A percentile compares a stretch with the other conserved stretches of the same genome.
phyloP scores from a whole-genome alignment of 2,329 filamentous ascomycete genomes.

The Hypoxylon rubiginosum region DNA sequence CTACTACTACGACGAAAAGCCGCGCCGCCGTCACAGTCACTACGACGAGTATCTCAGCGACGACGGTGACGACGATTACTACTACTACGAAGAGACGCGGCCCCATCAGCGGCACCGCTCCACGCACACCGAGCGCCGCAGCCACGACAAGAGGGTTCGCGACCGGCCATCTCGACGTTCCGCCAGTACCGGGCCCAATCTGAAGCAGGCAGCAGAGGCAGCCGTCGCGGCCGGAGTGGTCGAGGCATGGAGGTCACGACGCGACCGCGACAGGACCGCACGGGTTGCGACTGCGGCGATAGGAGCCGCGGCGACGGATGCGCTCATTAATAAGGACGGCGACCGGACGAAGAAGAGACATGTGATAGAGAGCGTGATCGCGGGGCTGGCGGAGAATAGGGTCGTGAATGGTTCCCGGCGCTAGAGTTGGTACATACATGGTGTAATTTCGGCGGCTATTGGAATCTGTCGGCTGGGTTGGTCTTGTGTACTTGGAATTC shows the following conservation, averaged over 20 bases:
- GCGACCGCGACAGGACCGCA: conserved; percentile 32
- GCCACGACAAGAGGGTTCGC: neutral
- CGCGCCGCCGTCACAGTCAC: conserved; percentile 6
- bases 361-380: conserved; percentile 43
- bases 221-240: conserved; percentile 44
- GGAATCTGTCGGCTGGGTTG: no score
- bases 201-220: conserved; percentile 45
- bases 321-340: conserved; percentile 35
- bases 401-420: conserved; percentile 44
- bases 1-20: neutral
- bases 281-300: conserved; percentile 48
- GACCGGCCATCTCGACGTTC: neutral
- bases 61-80: neutral
- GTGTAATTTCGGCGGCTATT: no score
- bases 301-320: conserved; percentile 46
- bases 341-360: conserved; percentile 40
- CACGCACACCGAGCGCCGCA: neutral
- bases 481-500: no score
- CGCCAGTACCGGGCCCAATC: conserved; percentile 19
- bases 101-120: neutral
- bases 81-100: conserved; percentile 4
- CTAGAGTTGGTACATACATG: no score
- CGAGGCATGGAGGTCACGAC: conserved; percentile 45
- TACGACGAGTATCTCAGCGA: neutral
- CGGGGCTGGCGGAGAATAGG: conserved; percentile 46